Evolutionary conservation across 2,329 filamentous ascomycete species (phyloP), one percentile per base, ranked within the genome.

Genomic region (Cladosporium austrohemisphaericum): DNA sequence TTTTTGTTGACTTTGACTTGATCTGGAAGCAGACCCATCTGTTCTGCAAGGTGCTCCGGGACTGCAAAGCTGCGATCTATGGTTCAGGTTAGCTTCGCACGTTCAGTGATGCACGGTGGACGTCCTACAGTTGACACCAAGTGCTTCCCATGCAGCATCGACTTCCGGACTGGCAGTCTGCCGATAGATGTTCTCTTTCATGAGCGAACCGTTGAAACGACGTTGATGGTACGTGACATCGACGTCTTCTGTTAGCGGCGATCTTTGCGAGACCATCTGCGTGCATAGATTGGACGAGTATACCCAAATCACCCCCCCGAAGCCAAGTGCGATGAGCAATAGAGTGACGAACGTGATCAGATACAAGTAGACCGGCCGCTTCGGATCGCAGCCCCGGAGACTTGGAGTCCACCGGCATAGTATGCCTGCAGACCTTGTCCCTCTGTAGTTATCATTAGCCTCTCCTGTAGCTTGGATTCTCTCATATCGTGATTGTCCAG

Each of bases 131-230:
- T 78, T 71, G 1, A 74, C 66, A 8, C 77, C 77, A 0, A 80
- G 55, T 2, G 69, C 68, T 18, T 67, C 70, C 80, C 80, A 84
- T 0, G 79, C 80, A 3, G 70, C 71, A 52, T 84, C 80, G 0
- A 81, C 78, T 43, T 78, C 75, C 0, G 76, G 72, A 0, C 74
- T 56, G 1, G 71, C 75, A 10, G 69, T 60, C 50, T 72, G 68
- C 1, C 79, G 74, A 57, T 76, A 84, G 13, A 76, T 63, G 20
- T 75, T 76, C 55, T 80, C 73, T 0, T 77, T 65, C 48, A 81
- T 57, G 16, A 84, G 77, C 0, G 75, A 76, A 0, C 79, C 80
- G 52, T 84, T 80, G 62, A 81, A 84, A 2, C 55, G 55, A 43
- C 71, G 60, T 0, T 59, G 58, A 9, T 67, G 61, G 59, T 74